phyloP scores from a whole-genome alignment of 2,329 filamentous ascomycete species.

The Colletotrichum endophyticum region DNA sequence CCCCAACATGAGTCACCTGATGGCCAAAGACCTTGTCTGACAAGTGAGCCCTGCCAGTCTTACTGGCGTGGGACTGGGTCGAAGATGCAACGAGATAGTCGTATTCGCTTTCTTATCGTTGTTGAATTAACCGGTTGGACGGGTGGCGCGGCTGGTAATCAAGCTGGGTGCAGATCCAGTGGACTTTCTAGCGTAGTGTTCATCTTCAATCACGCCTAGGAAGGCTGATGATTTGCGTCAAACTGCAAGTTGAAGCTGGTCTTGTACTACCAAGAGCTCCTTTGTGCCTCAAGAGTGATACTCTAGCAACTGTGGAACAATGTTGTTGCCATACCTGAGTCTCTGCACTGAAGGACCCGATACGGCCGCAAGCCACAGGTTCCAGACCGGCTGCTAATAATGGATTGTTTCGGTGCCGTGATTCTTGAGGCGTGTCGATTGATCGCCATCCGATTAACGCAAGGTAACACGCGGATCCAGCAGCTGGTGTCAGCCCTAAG shows the following conservation, averaged over 20 bases:
- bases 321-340: not conserved
- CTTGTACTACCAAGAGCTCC: not conserved
- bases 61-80: not conserved
- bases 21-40: not conserved
- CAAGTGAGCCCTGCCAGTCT: not conserved
- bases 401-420: not conserved
- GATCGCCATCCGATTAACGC: conserved; percentile 8
- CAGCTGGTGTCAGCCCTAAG: conserved; percentile 12
- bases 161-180: not conserved
- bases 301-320: not conserved
- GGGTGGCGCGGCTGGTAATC: not conserved
- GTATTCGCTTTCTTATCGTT: not conserved
- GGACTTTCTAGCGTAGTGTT: not conserved
- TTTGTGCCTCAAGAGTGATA: not conserved
- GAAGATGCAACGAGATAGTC: not conserved
- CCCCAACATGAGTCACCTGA: not conserved
- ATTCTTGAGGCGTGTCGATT: not conserved
- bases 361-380: not conserved
- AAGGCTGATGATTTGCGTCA: not conserved
- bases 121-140: not conserved
- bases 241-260: not conserved
- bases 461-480: not conserved
- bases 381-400: not conserved
- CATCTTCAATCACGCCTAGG: not conserved
- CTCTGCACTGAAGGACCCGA: not conserved